Evolutionary conservation across 495 filamentous ascomycete species (phyloP), one percentile per base, ranked within the genome.

Genomic region (Penicillium silybi): DNA sequence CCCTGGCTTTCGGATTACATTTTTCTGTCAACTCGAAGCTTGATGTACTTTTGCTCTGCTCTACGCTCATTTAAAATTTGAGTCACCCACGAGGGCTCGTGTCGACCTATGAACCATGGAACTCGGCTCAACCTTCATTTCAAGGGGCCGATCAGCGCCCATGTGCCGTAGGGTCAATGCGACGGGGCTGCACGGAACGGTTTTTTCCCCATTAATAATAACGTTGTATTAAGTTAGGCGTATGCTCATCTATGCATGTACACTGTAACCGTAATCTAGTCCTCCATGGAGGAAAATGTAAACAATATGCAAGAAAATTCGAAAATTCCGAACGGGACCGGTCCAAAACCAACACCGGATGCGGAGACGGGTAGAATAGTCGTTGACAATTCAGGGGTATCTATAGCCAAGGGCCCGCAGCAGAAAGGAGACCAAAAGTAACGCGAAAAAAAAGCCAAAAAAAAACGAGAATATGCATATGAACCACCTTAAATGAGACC

Each of bases 351-450:
- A 61, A 57, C 48, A 55, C 58, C 54, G 35, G 29, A 59, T 54
- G 45, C 49, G 56, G 51, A 54, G 50, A 52, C 23, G 43, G 62
- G 55, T 50, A 56, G 52, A 56, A 63, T 16, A 52, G 48, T 59
- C 37, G 38, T 46, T 39, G 59, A 56, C 56, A 53, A 56, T 65
- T 63, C 59, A 63, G 56, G 59, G 62, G 62, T 65, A 65, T 65
- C 62, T 57, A 32, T 32, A 63, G 61, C 61, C 59, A 65, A 65
- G 38, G 58, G 62, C 57, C 59, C 59, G 49, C 26, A 39, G 45
- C 10, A 25, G 17, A 42, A 25, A 32, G 16, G 40, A 42, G 32
- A 56, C 22, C 34, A 39, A 49, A 45, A 54, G 40, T 38, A 48
- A 48, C 19, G 44, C 37, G 29, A 49, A 25, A 46, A 18, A 51